phyloP scores from a whole-genome alignment of 1,284 basidiomycete genomes.

The Psilocybe mexicana region DNA sequence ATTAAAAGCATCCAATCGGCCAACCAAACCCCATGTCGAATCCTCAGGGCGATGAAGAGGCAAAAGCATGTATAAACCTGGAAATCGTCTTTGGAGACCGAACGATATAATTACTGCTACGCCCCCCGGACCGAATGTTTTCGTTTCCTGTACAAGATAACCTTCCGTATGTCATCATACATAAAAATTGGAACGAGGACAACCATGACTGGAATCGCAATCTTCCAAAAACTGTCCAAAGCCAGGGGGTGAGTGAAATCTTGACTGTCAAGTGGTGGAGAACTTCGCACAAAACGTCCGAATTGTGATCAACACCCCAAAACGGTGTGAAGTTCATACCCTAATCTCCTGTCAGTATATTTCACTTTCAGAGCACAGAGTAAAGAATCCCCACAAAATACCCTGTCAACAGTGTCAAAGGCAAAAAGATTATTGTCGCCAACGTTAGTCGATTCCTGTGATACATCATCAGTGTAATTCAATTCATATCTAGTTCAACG shows the following conservation, averaged over 20 bases:
- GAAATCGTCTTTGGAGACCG: too few relatives aligned
- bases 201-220: slow-evolving; percentile 62
- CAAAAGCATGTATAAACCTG: too few relatives aligned
- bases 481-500: slow-evolving; percentile 9
- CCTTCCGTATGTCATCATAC: slow-evolving; percentile 49
- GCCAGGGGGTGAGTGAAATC: not conserved
- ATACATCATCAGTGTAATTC: not conserved
- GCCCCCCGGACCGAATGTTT: slow-evolving; percentile 27
- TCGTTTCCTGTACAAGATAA: slow-evolving; percentile 47
- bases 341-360: slow-evolving; percentile 29
- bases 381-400: slow-evolving; percentile 54
- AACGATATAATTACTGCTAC: slow-evolving; percentile 9
- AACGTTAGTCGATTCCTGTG: slow-evolving; percentile 46
- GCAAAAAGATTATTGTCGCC: slow-evolving; percentile 69
- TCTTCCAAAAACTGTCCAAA: slow-evolving; percentile 61
- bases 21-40: not conserved
- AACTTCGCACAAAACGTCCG: slow-evolving; percentile 50
- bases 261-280: slow-evolving; percentile 9
- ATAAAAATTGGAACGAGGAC: slow-evolving; percentile 57
- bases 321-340: slow-evolving; percentile 69
- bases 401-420: slow-evolving; percentile 67
- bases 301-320: slow-evolving; percentile 49
- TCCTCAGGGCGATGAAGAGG: too few relatives aligned
- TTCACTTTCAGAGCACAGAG: not conserved
- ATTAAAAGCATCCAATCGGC: not conserved